phyloP scores from a whole-genome alignment of 1,284 basidiomycete species.

The Ceratobasidium papillatum region DNA sequence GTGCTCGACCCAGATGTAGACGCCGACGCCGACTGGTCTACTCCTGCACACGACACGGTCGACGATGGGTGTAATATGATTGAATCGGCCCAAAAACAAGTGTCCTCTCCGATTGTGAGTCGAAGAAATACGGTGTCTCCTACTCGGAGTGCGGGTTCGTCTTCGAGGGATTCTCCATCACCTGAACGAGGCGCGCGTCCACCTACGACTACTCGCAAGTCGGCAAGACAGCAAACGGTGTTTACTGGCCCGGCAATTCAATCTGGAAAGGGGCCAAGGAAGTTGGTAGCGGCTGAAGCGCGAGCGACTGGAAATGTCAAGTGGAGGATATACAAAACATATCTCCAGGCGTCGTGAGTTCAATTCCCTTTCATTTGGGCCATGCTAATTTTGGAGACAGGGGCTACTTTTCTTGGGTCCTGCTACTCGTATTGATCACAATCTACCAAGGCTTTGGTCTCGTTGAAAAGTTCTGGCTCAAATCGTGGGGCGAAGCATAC shows the following conservation, averaged over 20 bases:
- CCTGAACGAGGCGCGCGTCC: slow-evolving; percentile 21
- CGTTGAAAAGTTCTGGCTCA: slow-evolving; percentile 77
- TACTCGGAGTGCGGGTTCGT: background rate
- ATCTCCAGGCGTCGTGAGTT: slow-evolving; percentile 60
- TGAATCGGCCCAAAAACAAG: slow-evolving; percentile 17
- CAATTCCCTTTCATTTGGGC: background rate
- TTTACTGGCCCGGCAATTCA: background rate
- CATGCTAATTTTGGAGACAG: slow-evolving; percentile 4
- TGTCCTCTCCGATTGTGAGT: background rate
- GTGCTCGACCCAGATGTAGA: slow-evolving; percentile 50
- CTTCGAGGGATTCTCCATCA: slow-evolving; percentile 14
- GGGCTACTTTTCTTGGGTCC: slow-evolving; percentile 47
- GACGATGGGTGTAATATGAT: slow-evolving; percentile 28
- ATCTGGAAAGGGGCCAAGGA: slow-evolving; percentile 63
- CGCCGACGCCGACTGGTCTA: slow-evolving; percentile 16
- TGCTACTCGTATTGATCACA: slow-evolving; percentile 56
- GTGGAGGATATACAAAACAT: slow-evolving; percentile 80
- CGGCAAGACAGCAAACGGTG: slow-evolving; percentile 46
- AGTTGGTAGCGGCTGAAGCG: slow-evolving; percentile 74
- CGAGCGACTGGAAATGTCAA: slow-evolving; percentile 79
- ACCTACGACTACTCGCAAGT: slow-evolving; percentile 47
- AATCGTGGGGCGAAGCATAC: slow-evolving; percentile 59
- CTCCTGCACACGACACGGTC: background rate
- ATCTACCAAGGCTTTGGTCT: slow-evolving; percentile 56
- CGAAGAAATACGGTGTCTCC: background rate